phyloP scores from a whole-genome alignment of 75 land plant species.

The Pinus albicaulis region DNA sequence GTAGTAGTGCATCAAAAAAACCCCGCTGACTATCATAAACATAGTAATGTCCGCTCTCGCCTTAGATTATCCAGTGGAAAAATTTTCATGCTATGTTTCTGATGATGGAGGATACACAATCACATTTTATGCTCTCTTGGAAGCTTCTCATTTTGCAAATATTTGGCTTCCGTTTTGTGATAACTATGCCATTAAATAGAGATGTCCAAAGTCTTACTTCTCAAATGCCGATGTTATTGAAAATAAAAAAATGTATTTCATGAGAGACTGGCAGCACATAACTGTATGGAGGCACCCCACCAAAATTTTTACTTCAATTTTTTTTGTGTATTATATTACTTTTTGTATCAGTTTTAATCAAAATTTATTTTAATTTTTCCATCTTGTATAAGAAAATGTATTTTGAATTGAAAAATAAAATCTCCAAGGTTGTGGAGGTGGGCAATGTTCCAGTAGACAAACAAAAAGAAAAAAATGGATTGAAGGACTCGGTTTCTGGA shows the following conservation, averaged over 20 bases:
- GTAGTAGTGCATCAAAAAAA: conserved; percentile 45
- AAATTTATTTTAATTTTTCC: not conserved
- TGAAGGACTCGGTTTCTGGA: conserved; percentile 7
- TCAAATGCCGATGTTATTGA: not conserved
- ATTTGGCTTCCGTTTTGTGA: conserved; percentile 60
- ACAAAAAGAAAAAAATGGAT: conserved; percentile 16
- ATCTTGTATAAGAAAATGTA: conserved; percentile 36
- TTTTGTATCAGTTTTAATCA: not conserved
- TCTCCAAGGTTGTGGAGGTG: conserved; percentile 18
- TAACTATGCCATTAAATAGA: conserved; percentile 17
- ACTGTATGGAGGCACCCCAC: not conserved
- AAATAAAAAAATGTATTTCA: not conserved
- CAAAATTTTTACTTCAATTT: conserved; percentile 4
- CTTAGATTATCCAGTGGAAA: conserved; percentile 52
- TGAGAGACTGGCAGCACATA: not conserved
- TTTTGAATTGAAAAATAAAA: conserved; percentile 40
- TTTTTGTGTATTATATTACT: not conserved
- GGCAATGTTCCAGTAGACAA: conserved; percentile 28
- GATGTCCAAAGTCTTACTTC: not conserved
- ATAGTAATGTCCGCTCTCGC: conserved; percentile 51
- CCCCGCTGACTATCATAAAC: conserved; percentile 43
- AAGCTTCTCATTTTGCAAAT: conserved; percentile 51
- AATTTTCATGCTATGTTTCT: conserved; percentile 55
- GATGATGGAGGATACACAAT: conserved; percentile 53
- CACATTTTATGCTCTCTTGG: conserved; percentile 49